Evolutionary conservation across 1,139 yeast genomes (phyloP).

Genomic region (Pichia sp.): DNA sequence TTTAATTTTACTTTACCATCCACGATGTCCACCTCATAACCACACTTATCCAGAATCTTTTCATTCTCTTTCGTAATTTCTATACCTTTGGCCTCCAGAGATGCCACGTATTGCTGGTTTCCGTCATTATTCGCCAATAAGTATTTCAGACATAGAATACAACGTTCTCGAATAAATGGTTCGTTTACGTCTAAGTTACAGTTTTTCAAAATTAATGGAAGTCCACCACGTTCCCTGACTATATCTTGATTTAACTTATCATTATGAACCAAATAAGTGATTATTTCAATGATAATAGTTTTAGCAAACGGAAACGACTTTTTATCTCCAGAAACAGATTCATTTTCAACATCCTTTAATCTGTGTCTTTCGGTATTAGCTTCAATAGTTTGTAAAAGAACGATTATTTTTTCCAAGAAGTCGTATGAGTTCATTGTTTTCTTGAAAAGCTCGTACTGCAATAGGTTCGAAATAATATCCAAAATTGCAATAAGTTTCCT

Average conservation of each 20-base stretch:
- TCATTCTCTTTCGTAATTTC: constrained; percentile 41
- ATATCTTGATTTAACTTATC: constrained; percentile 55
- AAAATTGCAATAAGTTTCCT: constrained; percentile 25
- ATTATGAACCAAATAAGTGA: constrained; percentile 46
- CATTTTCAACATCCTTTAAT: constrained; percentile 19
- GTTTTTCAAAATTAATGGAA: constrained; percentile 65
- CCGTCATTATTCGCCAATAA: constrained; percentile 51
- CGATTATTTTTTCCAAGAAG: constrained; percentile 37
- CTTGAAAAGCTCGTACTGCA: constrained; percentile 43
- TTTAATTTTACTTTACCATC: constrained; percentile 45
- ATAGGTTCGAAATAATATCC: constrained; percentile 46
- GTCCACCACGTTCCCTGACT: constrained; percentile 57
- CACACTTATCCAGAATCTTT: constrained; percentile 38
- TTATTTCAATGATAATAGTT: constrained; percentile 50
- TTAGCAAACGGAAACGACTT: constrained; percentile 49
- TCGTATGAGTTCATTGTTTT: constrained; percentile 45
- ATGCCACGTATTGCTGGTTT: constrained; percentile 71
- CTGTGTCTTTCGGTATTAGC: constrained; percentile 34
- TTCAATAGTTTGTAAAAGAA: constrained; percentile 42
- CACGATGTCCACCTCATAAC: constrained; percentile 48
- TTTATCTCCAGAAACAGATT: constrained; percentile 1
- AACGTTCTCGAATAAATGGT: constrained; percentile 80
- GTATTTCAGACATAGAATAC: constrained; percentile 70
- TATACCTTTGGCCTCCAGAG: constrained; percentile 39
- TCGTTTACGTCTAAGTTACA: constrained; percentile 84